Conservation (phyloP, 305 asterid genomes). For the Fraxinus albicans region DNA sequence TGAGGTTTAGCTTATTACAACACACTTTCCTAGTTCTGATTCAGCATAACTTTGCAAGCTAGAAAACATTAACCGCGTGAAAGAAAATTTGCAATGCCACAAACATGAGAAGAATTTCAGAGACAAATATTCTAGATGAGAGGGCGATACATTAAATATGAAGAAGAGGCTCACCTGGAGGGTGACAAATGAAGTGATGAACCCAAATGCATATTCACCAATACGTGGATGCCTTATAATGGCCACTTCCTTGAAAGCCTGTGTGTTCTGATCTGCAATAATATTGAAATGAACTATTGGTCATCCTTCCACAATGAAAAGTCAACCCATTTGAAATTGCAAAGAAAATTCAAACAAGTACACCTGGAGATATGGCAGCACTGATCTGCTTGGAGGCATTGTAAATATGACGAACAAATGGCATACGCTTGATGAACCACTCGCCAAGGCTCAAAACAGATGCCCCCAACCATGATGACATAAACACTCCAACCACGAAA, state of each 20-base stretch:
- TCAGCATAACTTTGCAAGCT: neutral
- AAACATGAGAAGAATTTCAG: neutral
- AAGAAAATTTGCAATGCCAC: neutral
- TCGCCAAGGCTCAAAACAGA: constrained; percentile 42
- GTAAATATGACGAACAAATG: constrained; percentile 40
- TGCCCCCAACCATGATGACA: constrained; percentile 47
- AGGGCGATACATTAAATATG: neutral
- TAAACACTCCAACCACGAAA: constrained; percentile 43
- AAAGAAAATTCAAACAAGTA: neutral
- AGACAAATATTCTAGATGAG: neutral
- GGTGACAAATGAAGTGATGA: constrained; percentile 41
- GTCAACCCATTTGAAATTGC: neutral
- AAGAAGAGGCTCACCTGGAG: constrained; percentile 17
- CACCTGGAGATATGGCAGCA: constrained; percentile 46
- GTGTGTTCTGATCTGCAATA: constrained; percentile 35
- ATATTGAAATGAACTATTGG: neutral
- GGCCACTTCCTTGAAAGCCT: constrained; percentile 45
- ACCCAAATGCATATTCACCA: constrained; percentile 44
- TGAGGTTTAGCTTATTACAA: neutral
- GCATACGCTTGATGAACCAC: constrained; percentile 45
- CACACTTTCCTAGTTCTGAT: neutral
- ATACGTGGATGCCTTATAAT: constrained; percentile 38
- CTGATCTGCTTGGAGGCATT: constrained; percentile 43
- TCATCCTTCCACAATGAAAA: neutral
- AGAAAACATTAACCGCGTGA: neutral